Conservation (phyloP, 129 eudicot species). For the Solidago caesia region DNA sequence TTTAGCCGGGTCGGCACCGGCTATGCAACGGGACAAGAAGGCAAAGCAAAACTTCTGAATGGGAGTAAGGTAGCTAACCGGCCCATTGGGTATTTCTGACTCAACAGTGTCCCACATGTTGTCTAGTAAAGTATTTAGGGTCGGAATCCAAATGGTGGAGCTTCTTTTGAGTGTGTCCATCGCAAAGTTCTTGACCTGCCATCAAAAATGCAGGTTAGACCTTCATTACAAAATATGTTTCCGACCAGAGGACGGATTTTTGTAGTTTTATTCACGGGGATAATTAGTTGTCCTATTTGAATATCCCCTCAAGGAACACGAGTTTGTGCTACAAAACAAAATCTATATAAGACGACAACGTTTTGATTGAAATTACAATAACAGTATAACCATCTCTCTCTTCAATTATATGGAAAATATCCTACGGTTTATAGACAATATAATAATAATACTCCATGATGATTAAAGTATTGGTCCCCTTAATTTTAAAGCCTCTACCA, state of each 20-base stretch:
- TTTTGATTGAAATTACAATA: background rate
- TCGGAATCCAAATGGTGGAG: conserved; percentile 30
- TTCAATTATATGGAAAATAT: too few species aligned
- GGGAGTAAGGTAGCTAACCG: conserved; percentile 28
- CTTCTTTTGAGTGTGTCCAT: conserved; percentile 33
- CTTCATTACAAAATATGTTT: background rate
- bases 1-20: conserved; percentile 34
- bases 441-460: too few species aligned
- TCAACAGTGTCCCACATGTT: conserved; percentile 33
- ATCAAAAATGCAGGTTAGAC: conserved; percentile 1
- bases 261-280: too few species aligned
- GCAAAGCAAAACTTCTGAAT: conserved; percentile 30
- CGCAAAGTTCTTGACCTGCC: conserved; percentile 30
- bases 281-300: background rate
- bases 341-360: background rate
- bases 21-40: conserved; percentile 27
- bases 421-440: too few species aligned
- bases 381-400: too few species aligned
- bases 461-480: too few species aligned
- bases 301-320: background rate
- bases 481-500: too few species aligned
- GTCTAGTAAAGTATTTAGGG: conserved; percentile 32
- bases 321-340: background rate
- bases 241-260: too few species aligned
- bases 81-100: conserved; percentile 30